Percentiles rank a stretch among this genome's conserved stretches.
These are phyloP conservation scores for Gossypium anomalum DNA, from an alignment of 345 rosid species.

Conservation along the genomic window DNA sequence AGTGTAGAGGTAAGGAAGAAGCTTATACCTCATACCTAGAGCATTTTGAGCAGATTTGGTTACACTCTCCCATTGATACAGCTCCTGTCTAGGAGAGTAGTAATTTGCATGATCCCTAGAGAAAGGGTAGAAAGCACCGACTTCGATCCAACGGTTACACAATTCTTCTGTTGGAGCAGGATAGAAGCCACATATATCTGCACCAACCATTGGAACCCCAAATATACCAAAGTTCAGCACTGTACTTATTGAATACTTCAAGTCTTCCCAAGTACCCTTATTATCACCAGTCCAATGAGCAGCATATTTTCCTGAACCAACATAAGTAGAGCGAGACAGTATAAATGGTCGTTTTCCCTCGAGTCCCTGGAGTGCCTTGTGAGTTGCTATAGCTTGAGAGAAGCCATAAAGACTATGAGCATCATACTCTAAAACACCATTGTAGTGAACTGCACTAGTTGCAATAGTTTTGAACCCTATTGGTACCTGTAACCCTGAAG, in stretches of 20 bases:
- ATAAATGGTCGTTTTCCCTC: conserved; percentile 95
- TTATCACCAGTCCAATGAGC: conserved; percentile 99
- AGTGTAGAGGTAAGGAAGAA: conserved; percentile 83
- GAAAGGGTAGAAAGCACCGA: conserved; percentile 93
- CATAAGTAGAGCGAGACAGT: conserved; percentile 73
- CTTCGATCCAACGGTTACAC: conserved; percentile 96
- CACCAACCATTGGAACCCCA: conserved; percentile 95
- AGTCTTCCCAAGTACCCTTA: conserved; percentile 85
- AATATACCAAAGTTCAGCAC: conserved; percentile 90
- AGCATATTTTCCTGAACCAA: conserved; percentile 84
- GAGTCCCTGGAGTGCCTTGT: conserved; percentile 65
- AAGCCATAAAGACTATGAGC: conserved; percentile 94
- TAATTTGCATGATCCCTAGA: conserved; percentile 91
- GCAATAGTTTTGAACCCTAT: conserved; percentile 92
- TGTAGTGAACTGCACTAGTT: conserved; percentile 84
- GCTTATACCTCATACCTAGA: conserved; percentile 87
- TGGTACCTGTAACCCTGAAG: conserved; percentile 65
- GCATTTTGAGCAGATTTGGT: conserved; percentile 87
- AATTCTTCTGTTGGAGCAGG: conserved; percentile 91
- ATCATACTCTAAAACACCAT: conserved; percentile 84
- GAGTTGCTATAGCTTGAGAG: conserved; percentile 85
- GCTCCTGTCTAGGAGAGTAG: conserved; percentile 94
- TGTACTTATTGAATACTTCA: conserved; percentile 80
- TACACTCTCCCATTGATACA: conserved; percentile 87
- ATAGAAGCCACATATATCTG: conserved; percentile 94